phyloP scores from a whole-genome alignment of 2,329 filamentous ascomycete genomes.

The Metarhizium anisopliae region DNA sequence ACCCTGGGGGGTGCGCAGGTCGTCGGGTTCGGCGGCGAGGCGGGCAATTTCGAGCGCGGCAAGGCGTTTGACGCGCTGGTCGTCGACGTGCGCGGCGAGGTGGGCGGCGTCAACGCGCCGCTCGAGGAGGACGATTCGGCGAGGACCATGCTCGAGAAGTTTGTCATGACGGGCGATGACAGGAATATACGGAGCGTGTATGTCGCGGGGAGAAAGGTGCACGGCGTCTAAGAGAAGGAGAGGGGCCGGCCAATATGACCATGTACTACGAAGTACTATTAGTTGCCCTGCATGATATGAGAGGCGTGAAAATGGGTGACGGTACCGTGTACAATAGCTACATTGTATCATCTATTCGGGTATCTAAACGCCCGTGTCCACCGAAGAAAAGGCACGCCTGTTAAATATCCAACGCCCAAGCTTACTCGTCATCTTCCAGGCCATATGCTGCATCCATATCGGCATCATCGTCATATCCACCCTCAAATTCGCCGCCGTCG shows the following conservation, averaged over 20 bases:
- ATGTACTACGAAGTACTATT: no score
- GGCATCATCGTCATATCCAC: slow-evolving; percentile 25
- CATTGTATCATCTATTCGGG: background rate
- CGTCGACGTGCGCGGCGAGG: slow-evolving; percentile 28
- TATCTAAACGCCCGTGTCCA: background rate
- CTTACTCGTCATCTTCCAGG: slow-evolving; percentile 6
- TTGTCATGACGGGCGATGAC: slow-evolving; percentile 57
- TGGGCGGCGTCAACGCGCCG: slow-evolving; percentile 39
- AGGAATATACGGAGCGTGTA: slow-evolving; percentile 49
- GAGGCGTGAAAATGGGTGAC: no score
- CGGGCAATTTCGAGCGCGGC: slow-evolving; percentile 49
- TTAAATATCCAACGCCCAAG: background rate
- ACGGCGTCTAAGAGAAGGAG: slow-evolving; percentile 2
- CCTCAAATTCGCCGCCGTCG: slow-evolving; percentile 24
- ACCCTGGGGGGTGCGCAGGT: slow-evolving; percentile 54
- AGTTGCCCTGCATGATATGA: no score
- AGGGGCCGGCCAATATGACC: background rate
- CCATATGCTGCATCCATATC: slow-evolving; percentile 26
- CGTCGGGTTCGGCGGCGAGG: slow-evolving; percentile 39
- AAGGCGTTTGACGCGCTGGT: slow-evolving; percentile 55
- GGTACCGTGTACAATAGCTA: no score
- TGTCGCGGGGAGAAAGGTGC: slow-evolving; percentile 33
- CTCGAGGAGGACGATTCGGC: slow-evolving; percentile 39
- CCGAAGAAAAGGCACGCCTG: background rate
- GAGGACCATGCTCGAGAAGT: slow-evolving; percentile 49